Percentiles rank a stretch among this genome's conserved stretches.
Conservation (phyloP, 371 early-diverging fungal species). For the Haplosporangium sp. region DNA sequence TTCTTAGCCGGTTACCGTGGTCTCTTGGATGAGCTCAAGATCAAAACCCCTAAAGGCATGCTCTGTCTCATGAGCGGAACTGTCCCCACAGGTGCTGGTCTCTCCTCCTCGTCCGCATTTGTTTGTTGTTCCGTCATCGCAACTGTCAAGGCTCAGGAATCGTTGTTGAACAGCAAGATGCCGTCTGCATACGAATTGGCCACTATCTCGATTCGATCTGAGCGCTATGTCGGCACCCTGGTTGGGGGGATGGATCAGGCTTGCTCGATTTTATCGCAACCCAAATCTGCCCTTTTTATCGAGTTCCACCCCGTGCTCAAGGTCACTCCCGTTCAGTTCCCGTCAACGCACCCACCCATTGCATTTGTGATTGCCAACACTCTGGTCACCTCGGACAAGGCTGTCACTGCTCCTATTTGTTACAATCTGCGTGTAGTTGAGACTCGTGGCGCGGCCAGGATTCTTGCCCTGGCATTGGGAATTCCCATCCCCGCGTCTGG, state of each 20-base stretch:
- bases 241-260: slow-evolving; percentile 95
- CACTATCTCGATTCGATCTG: slow-evolving; percentile 82
- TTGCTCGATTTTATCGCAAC: slow-evolving; percentile 83
- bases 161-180: slow-evolving; percentile 34
- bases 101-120: slow-evolving; percentile 89
- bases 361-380: slow-evolving; percentile 94
- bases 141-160: slow-evolving; percentile 66
- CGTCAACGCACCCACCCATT: slow-evolving; percentile 62
- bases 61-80: slow-evolving; percentile 78
- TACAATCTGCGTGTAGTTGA: slow-evolving; percentile 97
- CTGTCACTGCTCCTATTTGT: slow-evolving; percentile 86
- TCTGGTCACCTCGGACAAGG: slow-evolving; percentile 88
- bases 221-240: slow-evolving; percentile 87
- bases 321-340: slow-evolving; percentile 73
- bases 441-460: slow-evolving; percentile 83
- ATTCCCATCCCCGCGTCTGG: slow-evolving; percentile 61
- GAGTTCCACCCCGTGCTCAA: slow-evolving; percentile 85
- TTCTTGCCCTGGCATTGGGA: slow-evolving; percentile 69
- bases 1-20: slow-evolving; percentile 85
- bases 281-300: slow-evolving; percentile 81
- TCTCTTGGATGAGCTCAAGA: slow-evolving; percentile 68
- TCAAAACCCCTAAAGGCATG: slow-evolving; percentile 75
- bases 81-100: slow-evolving; percentile 88
- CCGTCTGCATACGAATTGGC: slow-evolving; percentile 76
- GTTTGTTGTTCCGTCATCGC: slow-evolving; percentile 84